Percentiles rank a stretch among this genome's conserved stretches.
phyloP scores from a whole-genome alignment of 345 rosid genomes.

The Moringa oleifera region DNA sequence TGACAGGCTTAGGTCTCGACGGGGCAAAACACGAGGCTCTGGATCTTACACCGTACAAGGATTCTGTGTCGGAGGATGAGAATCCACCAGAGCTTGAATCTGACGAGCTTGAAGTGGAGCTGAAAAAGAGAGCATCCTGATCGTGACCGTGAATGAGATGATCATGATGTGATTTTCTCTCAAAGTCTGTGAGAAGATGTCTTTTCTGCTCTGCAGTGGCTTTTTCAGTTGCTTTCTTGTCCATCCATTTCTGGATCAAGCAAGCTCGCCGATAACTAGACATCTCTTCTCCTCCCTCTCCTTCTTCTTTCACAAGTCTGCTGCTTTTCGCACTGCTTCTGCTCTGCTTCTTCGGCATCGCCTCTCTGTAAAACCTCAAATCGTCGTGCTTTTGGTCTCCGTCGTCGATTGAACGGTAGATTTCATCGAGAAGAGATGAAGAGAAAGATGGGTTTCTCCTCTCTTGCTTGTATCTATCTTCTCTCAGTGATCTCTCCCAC shows the following conservation, averaged over 20 bases:
- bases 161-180: slow-evolving; percentile 24
- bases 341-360: slow-evolving; percentile 28
- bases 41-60: slow-evolving; percentile 35
- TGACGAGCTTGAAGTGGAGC: slow-evolving; percentile 72
- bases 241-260: slow-evolving; percentile 42
- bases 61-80: slow-evolving; percentile 81
- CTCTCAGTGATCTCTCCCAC: slow-evolving; percentile 32
- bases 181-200: slow-evolving; percentile 17
- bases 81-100: slow-evolving; percentile 69
- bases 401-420: slow-evolving; percentile 77
- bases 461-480: slow-evolving; percentile 18
- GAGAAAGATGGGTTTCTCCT: slow-evolving; percentile 74
- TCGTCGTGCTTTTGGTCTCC: slow-evolving; percentile 28
- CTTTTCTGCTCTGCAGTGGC: neutral
- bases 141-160: slow-evolving; percentile 39
- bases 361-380: slow-evolving; percentile 36
- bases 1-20: slow-evolving; percentile 38
- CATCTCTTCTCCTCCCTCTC: slow-evolving; percentile 4
- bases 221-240: slow-evolving; percentile 26
- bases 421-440: slow-evolving; percentile 82
- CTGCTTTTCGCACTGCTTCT: slow-evolving; percentile 13
- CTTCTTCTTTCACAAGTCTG: slow-evolving; percentile 1
- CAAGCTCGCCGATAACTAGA: slow-evolving; percentile 29
- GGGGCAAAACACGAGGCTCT: slow-evolving; percentile 30
- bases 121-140: slow-evolving; percentile 45